Evolutionary conservation across 768 basidiomycete species (phyloP).

Genomic region (Strobilomyces confusus): DNA sequence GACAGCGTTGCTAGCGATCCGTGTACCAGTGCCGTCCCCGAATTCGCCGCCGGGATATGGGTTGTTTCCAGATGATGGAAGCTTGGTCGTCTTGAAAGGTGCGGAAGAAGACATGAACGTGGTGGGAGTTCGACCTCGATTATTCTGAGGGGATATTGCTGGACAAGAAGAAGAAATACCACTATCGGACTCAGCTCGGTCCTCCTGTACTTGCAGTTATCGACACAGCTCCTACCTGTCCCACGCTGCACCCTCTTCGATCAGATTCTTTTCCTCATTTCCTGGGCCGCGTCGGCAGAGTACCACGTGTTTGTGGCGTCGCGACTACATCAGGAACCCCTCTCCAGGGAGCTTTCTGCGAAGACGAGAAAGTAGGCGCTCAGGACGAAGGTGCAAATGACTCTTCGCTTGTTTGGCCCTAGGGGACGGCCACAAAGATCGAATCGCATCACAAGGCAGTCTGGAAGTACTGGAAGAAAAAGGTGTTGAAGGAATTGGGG

Average conservation of each 20-base stretch:
- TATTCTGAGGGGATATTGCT: constrained; percentile 9
- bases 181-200: constrained; percentile 23
- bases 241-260: constrained; percentile 31
- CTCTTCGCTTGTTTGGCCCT: constrained; percentile 26
- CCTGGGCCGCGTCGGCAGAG: constrained; percentile 28
- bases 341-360: constrained; percentile 7
- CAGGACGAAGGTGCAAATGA: constrained; percentile 28
- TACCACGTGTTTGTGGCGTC: constrained; percentile 32
- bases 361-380: constrained; percentile 11
- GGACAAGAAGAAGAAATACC: background rate
- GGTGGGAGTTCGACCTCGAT: constrained; percentile 30
- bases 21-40: constrained; percentile 20
- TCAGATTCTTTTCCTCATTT: constrained; percentile 28
- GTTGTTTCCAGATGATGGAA: constrained; percentile 14
- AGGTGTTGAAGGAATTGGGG: constrained; percentile 18
- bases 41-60: constrained; percentile 31
- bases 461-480: constrained; percentile 27
- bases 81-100: constrained; percentile 27
- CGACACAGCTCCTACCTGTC: constrained; percentile 30
- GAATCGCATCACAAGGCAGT: constrained; percentile 17
- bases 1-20: constrained; percentile 23
- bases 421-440: constrained; percentile 2
- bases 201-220: constrained; percentile 26
- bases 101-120: constrained; percentile 25
- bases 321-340: constrained; percentile 23